Evolutionary conservation across 441 rosid genomes (phyloP).

Genomic region (Daphne laureola): DNA sequence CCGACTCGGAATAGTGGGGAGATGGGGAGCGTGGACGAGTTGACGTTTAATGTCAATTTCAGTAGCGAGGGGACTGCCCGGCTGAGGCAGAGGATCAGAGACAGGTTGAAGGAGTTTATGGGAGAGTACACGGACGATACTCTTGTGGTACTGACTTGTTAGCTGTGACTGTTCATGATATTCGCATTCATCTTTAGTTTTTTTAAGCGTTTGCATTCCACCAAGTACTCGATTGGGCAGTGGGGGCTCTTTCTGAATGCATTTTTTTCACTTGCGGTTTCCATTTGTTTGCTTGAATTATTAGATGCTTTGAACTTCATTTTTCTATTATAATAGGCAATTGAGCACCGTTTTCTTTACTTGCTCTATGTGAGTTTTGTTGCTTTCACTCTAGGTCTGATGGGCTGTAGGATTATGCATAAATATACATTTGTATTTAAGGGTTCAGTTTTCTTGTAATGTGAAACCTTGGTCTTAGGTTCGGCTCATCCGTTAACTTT

Average conservation of each 20-base stretch:
- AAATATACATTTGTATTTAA: too few relatives aligned
- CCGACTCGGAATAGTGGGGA: constrained; percentile 13
- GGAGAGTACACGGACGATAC: constrained; percentile 94
- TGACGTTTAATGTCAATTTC: constrained; percentile 61
- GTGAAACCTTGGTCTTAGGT: too few relatives aligned
- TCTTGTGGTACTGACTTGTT: constrained; percentile 61
- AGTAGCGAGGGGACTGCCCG: constrained; percentile 57
- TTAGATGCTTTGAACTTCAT: too few relatives aligned
- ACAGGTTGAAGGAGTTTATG: constrained; percentile 90
- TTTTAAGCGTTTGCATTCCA: not conserved
- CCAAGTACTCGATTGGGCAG: not conserved
- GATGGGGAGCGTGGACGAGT: constrained; percentile 66
- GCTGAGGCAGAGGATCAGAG: constrained; percentile 59
- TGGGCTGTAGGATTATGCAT: too few relatives aligned
- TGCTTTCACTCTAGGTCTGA: too few relatives aligned
- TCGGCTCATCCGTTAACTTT: too few relatives aligned
- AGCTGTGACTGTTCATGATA: not conserved
- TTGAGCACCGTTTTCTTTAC: too few relatives aligned
- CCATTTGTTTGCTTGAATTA: not conserved
- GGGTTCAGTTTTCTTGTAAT: too few relatives aligned
- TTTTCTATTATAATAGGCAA: too few relatives aligned
- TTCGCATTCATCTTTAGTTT: not conserved
- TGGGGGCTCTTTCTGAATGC: not conserved
- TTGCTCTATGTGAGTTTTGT: too few relatives aligned
- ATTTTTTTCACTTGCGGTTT: too few relatives aligned